Percentiles rank a stretch among this genome's conserved stretches.
phyloP scores from a whole-genome alignment of 257 asterid species.

The Ehretia macrophylla region DNA sequence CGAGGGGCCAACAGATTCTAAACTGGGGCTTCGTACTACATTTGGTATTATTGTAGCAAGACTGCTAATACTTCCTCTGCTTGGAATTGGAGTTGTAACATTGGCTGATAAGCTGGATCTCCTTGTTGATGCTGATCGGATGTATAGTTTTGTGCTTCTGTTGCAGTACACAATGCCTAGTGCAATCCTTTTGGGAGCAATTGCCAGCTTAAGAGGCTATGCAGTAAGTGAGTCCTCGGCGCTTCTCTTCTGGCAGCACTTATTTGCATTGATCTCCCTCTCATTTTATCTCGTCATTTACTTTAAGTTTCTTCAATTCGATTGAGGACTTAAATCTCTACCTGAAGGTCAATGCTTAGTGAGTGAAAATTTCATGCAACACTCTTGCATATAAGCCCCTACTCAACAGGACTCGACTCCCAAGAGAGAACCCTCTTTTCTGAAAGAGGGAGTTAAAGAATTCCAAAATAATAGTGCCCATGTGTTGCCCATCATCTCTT shows the following conservation, averaged over 20 bases:
- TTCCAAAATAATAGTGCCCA: too few species aligned
- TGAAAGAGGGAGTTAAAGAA: too few species aligned
- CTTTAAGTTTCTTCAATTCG: constrained; percentile 18
- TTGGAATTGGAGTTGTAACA: constrained; percentile 33
- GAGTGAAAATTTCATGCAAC: background rate
- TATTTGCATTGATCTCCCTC: constrained; percentile 33
- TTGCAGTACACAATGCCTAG: constrained; percentile 42
- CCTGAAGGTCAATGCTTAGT: background rate
- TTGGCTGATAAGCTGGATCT: constrained; percentile 27
- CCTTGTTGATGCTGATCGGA: constrained; percentile 29
- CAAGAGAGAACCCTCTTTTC: too few species aligned
- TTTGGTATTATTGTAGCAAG: constrained; percentile 39
- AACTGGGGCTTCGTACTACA: constrained; percentile 34
- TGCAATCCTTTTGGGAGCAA: constrained; percentile 42
- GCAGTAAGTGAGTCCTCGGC: constrained; percentile 43
- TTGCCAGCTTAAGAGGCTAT: constrained; percentile 42
- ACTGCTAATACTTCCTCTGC: constrained; percentile 29
- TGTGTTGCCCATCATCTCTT: too few species aligned
- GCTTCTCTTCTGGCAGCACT: constrained; percentile 44
- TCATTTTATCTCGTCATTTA: constrained; percentile 31
- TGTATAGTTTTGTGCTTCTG: constrained; percentile 35
- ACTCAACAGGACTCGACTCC: too few species aligned
- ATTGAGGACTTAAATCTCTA: background rate
- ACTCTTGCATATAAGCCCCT: background rate
- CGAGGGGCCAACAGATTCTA: constrained; percentile 39